Evolutionary conservation across 345 rosid species (phyloP), one percentile per base, ranked within the genome.

Genomic region (Citrus unshiu): DNA sequence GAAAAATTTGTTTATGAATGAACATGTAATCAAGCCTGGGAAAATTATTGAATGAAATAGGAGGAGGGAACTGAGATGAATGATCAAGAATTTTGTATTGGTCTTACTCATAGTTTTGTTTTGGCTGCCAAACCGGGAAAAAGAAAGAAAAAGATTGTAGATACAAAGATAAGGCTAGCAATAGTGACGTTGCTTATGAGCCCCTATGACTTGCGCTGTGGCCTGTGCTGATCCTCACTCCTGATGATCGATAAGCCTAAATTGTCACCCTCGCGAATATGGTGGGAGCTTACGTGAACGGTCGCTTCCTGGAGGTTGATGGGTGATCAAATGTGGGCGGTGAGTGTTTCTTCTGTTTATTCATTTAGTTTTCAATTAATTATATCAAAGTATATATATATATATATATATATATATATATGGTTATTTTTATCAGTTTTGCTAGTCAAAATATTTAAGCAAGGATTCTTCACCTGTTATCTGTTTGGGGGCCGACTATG

Each of bases 261-360:
- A 76, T 51, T 40, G 90, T 83, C 88, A 77, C 70, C 79, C 65
- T 84, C 88, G 77, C 68, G 64, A 78, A 65, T 83, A 80, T 71
- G 87, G 77, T 79, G 78, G 83, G 77, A 75, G 81, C 83, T 84
- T 78, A 80, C 81, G 63, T 49, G 88, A 66, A 72, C 78, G 78
- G 58, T 74, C 65, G 83, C 82, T 78, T 34, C 79, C 77, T 75
- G 67, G 84, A 64, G 51, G 82, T n/a, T 82, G 83, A 84, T 70
- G 75, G 81, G 57, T 68, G 85, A 77, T 64, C 78, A 25, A 68
- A 79, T 77, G 80, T 78, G 86, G 85, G 89, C 89, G 86, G 85
- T 81, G 83, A 66, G 70, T 73, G 72, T n/a, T 57, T 54, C 62
- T 76, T 59, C 37, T 21, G n/a, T 73, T 56, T 4, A 56, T 40